Evolutionary conservation across 1,284 basidiomycete genomes (phyloP).

Genomic region (Cutaneotrichosporon cutaneum): DNA sequence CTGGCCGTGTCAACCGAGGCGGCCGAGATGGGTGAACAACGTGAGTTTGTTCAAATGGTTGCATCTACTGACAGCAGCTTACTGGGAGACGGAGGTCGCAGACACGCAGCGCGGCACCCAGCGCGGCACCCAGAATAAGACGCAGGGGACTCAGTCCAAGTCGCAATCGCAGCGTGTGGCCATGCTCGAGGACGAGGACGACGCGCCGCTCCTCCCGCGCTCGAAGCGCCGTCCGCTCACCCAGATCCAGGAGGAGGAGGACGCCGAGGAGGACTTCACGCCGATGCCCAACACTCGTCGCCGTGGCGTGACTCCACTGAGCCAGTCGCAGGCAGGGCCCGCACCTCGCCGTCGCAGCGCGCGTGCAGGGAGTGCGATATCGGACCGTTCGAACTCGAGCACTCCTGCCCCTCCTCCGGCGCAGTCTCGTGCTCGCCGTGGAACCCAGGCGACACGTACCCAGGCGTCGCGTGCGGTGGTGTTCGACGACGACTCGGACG

Average conservation of each 20-base stretch:
- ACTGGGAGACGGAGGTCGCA: slow-evolving; percentile 38
- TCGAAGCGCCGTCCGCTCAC: slow-evolving; percentile 22
- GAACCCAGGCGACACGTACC: neutral
- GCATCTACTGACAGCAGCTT: slow-evolving; percentile 30
- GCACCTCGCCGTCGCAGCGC: slow-evolving; percentile 25
- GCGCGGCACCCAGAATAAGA: slow-evolving; percentile 4
- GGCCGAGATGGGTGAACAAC: slow-evolving; percentile 42
- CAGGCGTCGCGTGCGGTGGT: neutral
- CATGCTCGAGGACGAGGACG: slow-evolving; percentile 33
- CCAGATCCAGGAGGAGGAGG: slow-evolving; percentile 28
- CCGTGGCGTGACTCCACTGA: slow-evolving; percentile 17
- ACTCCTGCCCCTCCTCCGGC: slow-evolving; percentile 15
- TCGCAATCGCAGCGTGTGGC: neutral
- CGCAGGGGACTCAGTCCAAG: slow-evolving; percentile 12
- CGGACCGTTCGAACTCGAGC: slow-evolving; percentile 33
- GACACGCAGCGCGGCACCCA: slow-evolving; percentile 4
- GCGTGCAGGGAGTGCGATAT: slow-evolving; percentile 32
- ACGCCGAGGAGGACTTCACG: slow-evolving; percentile 31
- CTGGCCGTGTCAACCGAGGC: slow-evolving; percentile 39
- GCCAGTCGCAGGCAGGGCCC: slow-evolving; percentile 8
- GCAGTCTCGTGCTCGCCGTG: slow-evolving; percentile 9
- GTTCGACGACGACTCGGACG: slow-evolving; percentile 34
- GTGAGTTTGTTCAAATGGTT: slow-evolving; percentile 35
- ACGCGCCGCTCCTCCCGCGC: slow-evolving; percentile 36
- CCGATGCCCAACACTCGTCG: slow-evolving; percentile 14